Percentiles rank a stretch among this genome's conserved stretches.
phyloP scores from a whole-genome alignment of 495 filamentous ascomycete species.

The Pyrenopolyporus hunteri region DNA sequence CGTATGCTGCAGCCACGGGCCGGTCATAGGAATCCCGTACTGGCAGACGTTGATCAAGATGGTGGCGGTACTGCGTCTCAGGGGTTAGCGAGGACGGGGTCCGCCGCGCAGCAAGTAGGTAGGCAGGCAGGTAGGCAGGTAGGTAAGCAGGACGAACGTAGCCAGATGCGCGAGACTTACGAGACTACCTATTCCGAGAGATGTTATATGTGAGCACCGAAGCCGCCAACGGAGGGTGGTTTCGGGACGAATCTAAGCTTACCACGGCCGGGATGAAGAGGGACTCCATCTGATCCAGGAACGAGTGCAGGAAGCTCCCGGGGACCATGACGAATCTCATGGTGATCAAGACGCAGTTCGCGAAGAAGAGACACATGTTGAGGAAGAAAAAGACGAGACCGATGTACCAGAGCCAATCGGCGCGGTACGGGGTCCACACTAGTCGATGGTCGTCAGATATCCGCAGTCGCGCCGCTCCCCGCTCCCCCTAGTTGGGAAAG shows the following conservation, averaged over 20 bases:
- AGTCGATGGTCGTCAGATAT: neutral
- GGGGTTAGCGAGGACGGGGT: too few relatives aligned
- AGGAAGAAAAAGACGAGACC: slow-evolving; percentile 77
- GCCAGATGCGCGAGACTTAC: slow-evolving; percentile 31
- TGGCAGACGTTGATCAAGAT: slow-evolving; percentile 82
- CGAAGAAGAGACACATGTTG: slow-evolving; percentile 73
- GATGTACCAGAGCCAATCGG: slow-evolving; percentile 71
- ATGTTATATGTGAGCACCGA: neutral
- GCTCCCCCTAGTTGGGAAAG: too few relatives aligned
- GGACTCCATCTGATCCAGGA: slow-evolving; percentile 79
- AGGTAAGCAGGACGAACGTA: neutral
- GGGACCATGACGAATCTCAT: slow-evolving; percentile 74
- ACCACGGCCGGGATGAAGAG: slow-evolving; percentile 79
- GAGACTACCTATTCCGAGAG: slow-evolving; percentile 51
- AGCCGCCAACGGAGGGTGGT: too few relatives aligned
- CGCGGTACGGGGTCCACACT: slow-evolving; percentile 68
- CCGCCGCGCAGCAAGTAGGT: too few relatives aligned
- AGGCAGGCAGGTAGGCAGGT: neutral
- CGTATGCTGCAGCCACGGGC: slow-evolving; percentile 68
- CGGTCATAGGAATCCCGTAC: slow-evolving; percentile 71
- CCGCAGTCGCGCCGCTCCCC: too few relatives aligned
- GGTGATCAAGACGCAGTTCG: slow-evolving; percentile 70
- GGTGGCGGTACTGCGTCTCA: slow-evolving; percentile 62
- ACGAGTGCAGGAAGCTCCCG: slow-evolving; percentile 72
- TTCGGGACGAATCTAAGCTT: slow-evolving; percentile 45